Conservation (phyloP, 495 filamentous ascomycete species). For the Patellaria atrata region DNA sequence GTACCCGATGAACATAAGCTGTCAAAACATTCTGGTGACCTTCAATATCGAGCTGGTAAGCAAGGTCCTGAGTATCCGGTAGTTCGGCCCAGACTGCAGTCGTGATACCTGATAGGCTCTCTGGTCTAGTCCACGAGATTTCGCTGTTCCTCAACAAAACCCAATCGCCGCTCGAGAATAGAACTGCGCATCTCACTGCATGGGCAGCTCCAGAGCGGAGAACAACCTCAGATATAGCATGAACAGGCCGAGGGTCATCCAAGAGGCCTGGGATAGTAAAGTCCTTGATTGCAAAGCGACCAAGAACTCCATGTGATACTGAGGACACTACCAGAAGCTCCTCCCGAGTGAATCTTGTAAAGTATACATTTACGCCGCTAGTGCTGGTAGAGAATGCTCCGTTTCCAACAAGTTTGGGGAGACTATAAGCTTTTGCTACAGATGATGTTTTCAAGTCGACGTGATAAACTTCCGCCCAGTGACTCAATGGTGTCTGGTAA, state of each 20-base stretch:
- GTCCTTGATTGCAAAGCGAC: slow-evolving; percentile 44
- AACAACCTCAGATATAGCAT: slow-evolving; percentile 74
- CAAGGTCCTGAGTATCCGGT: slow-evolving; percentile 53
- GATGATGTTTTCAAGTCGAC: slow-evolving; percentile 51
- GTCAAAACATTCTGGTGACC: slow-evolving; percentile 61
- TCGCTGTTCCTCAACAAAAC: slow-evolving; percentile 70
- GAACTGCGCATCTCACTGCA: slow-evolving; percentile 63
- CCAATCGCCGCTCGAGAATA: slow-evolving; percentile 61
- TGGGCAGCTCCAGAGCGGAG: slow-evolving; percentile 46
- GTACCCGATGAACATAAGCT: slow-evolving; percentile 79
- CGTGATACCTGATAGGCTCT: slow-evolving; percentile 61
- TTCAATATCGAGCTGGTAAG: slow-evolving; percentile 68
- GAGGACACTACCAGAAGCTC: slow-evolving; percentile 65
- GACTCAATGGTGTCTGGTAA: slow-evolving; percentile 50
- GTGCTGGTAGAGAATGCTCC: slow-evolving; percentile 71
- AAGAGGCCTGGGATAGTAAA: slow-evolving; percentile 2
- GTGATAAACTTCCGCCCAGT: slow-evolving; percentile 79
- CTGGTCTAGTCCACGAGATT: slow-evolving; percentile 61
- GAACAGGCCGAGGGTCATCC: slow-evolving; percentile 30
- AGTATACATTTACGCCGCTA: slow-evolving; percentile 68
- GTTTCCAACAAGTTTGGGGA: slow-evolving; percentile 51
- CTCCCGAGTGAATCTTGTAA: slow-evolving; percentile 59
- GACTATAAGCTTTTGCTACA: slow-evolving; percentile 57
- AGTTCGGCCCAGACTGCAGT: slow-evolving; percentile 66
- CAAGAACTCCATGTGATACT: slow-evolving; percentile 56